phyloP scores from a whole-genome alignment of 768 basidiomycete species.

The Suillus hirtellus region DNA sequence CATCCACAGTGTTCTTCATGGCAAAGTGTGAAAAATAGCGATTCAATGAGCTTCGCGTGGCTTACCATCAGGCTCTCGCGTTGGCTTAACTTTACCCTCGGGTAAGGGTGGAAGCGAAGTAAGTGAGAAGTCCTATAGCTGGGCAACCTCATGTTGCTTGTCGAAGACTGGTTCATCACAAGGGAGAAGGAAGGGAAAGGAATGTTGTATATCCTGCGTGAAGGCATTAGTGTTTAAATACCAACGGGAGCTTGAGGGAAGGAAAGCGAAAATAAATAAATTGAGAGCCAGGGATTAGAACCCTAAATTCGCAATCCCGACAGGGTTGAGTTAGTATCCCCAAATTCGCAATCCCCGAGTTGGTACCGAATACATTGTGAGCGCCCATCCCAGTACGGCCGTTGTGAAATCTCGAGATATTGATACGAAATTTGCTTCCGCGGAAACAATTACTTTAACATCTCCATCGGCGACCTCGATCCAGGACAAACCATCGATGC shows the following conservation, averaged over 20 bases:
- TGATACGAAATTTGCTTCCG: constrained; percentile 8
- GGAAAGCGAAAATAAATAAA: constrained; percentile 10
- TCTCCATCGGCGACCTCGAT: neutral
- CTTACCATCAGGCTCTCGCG: constrained; percentile 30
- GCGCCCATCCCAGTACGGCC: constrained; percentile 7
- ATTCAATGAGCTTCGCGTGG: constrained; percentile 10
- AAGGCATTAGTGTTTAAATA: constrained; percentile 10
- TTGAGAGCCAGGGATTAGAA: neutral
- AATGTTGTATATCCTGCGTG: neutral
- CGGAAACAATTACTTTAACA: neutral
- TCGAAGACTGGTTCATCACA: constrained; percentile 19
- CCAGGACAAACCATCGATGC: neutral
- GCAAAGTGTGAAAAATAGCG: constrained; percentile 8
- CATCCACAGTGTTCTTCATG: constrained; percentile 15
- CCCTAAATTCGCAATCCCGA: constrained; percentile 10
- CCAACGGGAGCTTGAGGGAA: neutral
- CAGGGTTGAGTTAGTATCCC: constrained; percentile 11
- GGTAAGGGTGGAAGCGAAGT: constrained; percentile 31
- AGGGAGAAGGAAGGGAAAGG: constrained; percentile 1
- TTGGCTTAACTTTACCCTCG: constrained; percentile 22
- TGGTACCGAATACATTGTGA: constrained; percentile 2
- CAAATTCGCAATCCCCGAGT: constrained; percentile 6
- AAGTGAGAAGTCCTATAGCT: constrained; percentile 32
- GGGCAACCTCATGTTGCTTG: constrained; percentile 13
- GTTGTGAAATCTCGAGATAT: neutral